A percentile compares a stretch with the other conserved stretches of the same genome.
phyloP scores from a whole-genome alignment of 805 yeast species.

The Kodamaea kakaduensis region DNA sequence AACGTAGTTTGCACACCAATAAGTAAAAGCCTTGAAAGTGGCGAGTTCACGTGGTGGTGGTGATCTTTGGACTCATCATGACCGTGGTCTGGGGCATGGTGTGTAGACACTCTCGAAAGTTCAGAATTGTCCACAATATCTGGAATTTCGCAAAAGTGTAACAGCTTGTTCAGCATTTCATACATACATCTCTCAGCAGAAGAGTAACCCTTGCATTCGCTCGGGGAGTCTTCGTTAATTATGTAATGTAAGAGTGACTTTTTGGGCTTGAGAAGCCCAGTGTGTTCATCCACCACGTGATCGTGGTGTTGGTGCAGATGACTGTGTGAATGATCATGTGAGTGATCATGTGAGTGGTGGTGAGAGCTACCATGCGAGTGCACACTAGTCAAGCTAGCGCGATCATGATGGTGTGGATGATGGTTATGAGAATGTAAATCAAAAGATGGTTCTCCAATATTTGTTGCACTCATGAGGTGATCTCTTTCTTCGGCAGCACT shows the following conservation, averaged over 20 bases:
- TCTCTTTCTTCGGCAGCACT: too few relatives aligned
- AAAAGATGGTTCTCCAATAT: too few relatives aligned
- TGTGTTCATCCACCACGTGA: neutral
- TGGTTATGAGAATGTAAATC: slow-evolving; percentile 4
- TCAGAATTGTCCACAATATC: slow-evolving; percentile 10
- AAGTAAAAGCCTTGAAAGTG: slow-evolving; percentile 70
- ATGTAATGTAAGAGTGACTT: slow-evolving; percentile 28
- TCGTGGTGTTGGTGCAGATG: slow-evolving; percentile 7
- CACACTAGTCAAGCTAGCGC: too few relatives aligned
- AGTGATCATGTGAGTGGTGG: slow-evolving; percentile 11
- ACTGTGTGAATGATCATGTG: slow-evolving; percentile 15
- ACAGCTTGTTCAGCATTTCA: slow-evolving; percentile 6
- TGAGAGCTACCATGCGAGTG: slow-evolving; percentile 2
- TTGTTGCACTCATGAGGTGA: too few relatives aligned
- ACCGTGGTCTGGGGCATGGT: slow-evolving; percentile 18
- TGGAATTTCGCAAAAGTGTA: slow-evolving; percentile 42
- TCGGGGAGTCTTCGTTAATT: slow-evolving; percentile 17
- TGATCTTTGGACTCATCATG: slow-evolving; percentile 46
- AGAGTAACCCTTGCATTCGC: slow-evolving; percentile 46
- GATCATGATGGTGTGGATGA: neutral
- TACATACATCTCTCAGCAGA: slow-evolving; percentile 36
- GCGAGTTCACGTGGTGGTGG: slow-evolving; percentile 78
- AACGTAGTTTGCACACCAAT: slow-evolving; percentile 88
- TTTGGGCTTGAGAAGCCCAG: slow-evolving; percentile 8
- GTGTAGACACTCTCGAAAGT: slow-evolving; percentile 2